Conservation (phyloP, 192 early-diverging fungal genomes). For the Coemansia sp. region DNA sequence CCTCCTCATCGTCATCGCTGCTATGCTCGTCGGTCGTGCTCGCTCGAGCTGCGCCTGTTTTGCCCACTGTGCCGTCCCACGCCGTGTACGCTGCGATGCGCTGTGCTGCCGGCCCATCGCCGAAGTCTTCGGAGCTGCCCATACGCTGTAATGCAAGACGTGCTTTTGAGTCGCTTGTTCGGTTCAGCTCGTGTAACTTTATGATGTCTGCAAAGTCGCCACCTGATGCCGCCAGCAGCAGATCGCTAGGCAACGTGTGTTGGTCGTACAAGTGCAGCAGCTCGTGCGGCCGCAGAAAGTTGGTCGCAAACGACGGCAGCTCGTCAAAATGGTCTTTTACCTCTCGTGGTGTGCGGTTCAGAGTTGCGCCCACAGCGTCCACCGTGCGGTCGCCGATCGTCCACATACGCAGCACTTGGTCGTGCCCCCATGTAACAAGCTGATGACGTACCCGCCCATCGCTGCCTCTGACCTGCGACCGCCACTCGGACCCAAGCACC, state of each 20-base stretch:
- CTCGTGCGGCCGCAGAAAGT: constrained; percentile 39
- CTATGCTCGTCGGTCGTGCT: constrained; percentile 40
- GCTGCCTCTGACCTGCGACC: constrained; percentile 10
- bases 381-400: constrained; percentile 11
- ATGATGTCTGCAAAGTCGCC: not conserved
- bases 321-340: too few relatives aligned
- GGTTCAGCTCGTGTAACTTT: constrained; percentile 7
- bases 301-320: constrained; percentile 42
- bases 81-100: not conserved
- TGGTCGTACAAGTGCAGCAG: constrained; percentile 36
- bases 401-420: constrained; percentile 51
- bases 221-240: constrained; percentile 19
- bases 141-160: not conserved
- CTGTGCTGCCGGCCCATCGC: not conserved
- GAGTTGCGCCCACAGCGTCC: constrained; percentile 15
- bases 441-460: constrained; percentile 17
- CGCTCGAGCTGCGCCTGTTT: not conserved
- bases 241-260: constrained; percentile 18
- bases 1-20: constrained; percentile 47
- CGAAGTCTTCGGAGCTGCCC: not conserved
- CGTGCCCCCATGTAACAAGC: constrained; percentile 50
- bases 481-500: constrained; percentile 40
- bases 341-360: not conserved
- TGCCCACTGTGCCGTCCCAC: not conserved
- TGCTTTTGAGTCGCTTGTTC: not conserved